phyloP scores from a whole-genome alignment of 495 filamentous ascomycete genomes.

The Xylaria grammica region DNA sequence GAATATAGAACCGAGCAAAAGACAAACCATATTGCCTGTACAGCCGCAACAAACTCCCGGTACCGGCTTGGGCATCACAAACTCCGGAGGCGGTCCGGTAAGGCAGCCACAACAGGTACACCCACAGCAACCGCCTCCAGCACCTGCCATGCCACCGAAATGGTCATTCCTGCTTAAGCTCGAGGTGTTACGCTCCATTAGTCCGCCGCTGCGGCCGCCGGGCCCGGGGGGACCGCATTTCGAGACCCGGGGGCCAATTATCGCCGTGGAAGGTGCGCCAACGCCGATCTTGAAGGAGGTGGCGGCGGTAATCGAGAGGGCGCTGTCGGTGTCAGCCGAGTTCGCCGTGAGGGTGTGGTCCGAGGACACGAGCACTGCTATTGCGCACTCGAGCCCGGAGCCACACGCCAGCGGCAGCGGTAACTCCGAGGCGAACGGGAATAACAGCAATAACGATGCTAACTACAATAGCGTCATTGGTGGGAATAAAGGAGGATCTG shows the following conservation, averaged over 20 bases:
- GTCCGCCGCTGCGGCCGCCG: constrained; percentile 51
- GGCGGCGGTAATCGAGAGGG: constrained; percentile 64
- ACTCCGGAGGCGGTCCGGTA: constrained; percentile 26
- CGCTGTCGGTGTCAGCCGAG: constrained; percentile 61
- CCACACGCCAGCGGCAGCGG: constrained; percentile 20
- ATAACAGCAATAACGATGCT: constrained; percentile 13
- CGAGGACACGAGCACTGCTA: constrained; percentile 34
- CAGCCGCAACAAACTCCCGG: constrained; percentile 11
- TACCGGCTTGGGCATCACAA: constrained; percentile 24
- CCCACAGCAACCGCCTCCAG: constrained; percentile 12
- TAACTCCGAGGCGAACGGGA: constrained; percentile 16
- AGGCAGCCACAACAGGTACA: constrained; percentile 23
- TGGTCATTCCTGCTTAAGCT: constrained; percentile 36
- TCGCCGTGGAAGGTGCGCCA: constrained; percentile 80
- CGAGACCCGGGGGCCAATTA: constrained; percentile 71
- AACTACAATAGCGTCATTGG: not conserved
- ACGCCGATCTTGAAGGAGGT: constrained; percentile 57
- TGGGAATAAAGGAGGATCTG: constrained; percentile 3
- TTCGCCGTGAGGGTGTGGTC: constrained; percentile 63
- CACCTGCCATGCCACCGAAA: constrained; percentile 16
- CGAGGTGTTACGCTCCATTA: constrained; percentile 44
- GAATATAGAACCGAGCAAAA: constrained; percentile 21
- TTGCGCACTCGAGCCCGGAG: constrained; percentile 37
- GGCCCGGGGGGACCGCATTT: constrained; percentile 48
- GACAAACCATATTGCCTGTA: constrained; percentile 14